Conservation (phyloP, 257 asterid genomes). For the Gynochthodes officinalis region DNA sequence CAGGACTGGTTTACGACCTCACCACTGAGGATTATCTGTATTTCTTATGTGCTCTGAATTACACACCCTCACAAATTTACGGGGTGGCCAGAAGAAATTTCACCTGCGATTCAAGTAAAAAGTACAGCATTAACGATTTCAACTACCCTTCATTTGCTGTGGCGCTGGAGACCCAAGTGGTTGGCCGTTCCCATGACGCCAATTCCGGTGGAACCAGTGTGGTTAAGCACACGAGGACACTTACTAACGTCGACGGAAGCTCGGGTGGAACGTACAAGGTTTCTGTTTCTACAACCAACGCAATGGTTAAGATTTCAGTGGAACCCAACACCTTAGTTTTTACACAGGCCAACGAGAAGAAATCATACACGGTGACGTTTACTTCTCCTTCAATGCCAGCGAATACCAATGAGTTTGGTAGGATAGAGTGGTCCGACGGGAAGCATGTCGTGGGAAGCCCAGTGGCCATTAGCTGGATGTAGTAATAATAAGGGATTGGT, state of each 20-base stretch:
- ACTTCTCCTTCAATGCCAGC: slow-evolving; percentile 49
- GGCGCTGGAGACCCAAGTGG: slow-evolving; percentile 27
- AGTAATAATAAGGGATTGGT: background rate
- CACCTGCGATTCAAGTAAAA: slow-evolving; percentile 50
- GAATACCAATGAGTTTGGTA: slow-evolving; percentile 53
- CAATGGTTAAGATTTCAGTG: slow-evolving; percentile 50
- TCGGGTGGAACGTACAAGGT: slow-evolving; percentile 68
- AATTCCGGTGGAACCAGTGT: slow-evolving; percentile 23
- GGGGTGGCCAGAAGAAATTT: slow-evolving; percentile 57
- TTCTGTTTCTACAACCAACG: slow-evolving; percentile 30
- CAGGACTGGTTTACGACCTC: slow-evolving; percentile 80
- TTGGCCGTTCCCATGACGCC: slow-evolving; percentile 22
- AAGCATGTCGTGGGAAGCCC: slow-evolving; percentile 82
- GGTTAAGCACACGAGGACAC: slow-evolving; percentile 63
- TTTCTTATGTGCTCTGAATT: slow-evolving; percentile 76
- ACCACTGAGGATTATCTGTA: slow-evolving; percentile 43
- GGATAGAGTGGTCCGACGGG: slow-evolving; percentile 90
- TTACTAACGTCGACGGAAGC: slow-evolving; percentile 64
- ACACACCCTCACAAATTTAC: slow-evolving; percentile 56
- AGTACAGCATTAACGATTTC: slow-evolving; percentile 59
- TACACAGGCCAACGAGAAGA: slow-evolving; percentile 46
- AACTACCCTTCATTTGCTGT: slow-evolving; percentile 90
- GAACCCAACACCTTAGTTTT: slow-evolving; percentile 61
- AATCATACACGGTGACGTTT: slow-evolving; percentile 65
- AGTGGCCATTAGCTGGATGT: slow-evolving; percentile 68